These are phyloP conservation scores for Elsinoe batatas DNA, from an alignment of 2,329 filamentous ascomycete genomes.

Conservation along the genomic window DNA sequence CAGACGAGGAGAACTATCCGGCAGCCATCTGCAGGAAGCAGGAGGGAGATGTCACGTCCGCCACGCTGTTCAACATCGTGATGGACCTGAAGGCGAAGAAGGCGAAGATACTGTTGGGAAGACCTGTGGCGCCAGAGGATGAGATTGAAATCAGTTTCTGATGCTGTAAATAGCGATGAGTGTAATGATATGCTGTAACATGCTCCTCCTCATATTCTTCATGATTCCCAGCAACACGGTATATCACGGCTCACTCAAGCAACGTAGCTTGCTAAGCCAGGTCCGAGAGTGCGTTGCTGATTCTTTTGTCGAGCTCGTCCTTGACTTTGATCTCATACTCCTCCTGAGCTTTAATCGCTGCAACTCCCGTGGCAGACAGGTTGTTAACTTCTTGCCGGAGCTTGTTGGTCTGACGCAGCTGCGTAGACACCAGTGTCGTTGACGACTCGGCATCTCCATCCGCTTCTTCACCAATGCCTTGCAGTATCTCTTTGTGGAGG, in stretches of 20 bases:
- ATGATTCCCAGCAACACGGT: background rate
- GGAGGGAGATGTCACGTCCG: slow-evolving; percentile 19
- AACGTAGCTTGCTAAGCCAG: background rate
- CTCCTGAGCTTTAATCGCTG: background rate
- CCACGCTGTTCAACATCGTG: slow-evolving; percentile 30
- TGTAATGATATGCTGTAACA: background rate
- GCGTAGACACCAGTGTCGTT: background rate
- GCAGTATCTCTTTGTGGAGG: background rate
- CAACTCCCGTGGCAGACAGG: background rate
- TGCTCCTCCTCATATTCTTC: background rate
- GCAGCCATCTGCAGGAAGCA: slow-evolving; percentile 28
- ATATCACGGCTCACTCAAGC: background rate
- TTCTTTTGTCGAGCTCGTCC: background rate
- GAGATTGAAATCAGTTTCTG: slow-evolving; percentile 19
- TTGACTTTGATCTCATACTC: background rate
- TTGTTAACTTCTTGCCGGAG: background rate
- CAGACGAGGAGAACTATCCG: slow-evolving; percentile 33
- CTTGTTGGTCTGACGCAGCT: background rate
- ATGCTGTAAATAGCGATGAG: background rate
- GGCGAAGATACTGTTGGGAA: slow-evolving; percentile 25
- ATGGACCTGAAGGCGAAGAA: slow-evolving; percentile 27
- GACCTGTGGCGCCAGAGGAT: slow-evolving; percentile 25
- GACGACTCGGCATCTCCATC: background rate
- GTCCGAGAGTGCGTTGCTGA: background rate
- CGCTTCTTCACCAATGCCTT: background rate